Evolutionary conservation across 2,329 filamentous ascomycete genomes (phyloP).

Genomic region (Fusarium metavorans): DNA sequence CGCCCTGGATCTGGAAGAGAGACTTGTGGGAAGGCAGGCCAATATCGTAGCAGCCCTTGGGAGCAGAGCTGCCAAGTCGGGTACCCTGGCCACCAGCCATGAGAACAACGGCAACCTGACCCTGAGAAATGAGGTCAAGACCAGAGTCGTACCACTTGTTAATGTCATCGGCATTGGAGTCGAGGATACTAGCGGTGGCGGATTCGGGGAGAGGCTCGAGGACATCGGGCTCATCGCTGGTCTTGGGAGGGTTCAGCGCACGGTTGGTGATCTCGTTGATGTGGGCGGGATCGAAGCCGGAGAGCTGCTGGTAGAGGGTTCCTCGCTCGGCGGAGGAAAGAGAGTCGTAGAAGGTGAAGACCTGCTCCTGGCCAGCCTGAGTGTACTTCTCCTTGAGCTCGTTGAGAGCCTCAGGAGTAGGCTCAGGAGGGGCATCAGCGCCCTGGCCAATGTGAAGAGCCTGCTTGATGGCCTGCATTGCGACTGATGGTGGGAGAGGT

Average conservation of each 20-base stretch:
- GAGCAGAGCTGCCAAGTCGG: slow-evolving; percentile 90
- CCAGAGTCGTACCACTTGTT: slow-evolving; percentile 86
- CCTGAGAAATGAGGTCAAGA: slow-evolving; percentile 82
- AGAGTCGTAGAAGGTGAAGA: slow-evolving; percentile 85
- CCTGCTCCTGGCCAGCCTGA: slow-evolving; percentile 82
- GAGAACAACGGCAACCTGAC: slow-evolving; percentile 86
- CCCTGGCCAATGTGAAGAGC: slow-evolving; percentile 53
- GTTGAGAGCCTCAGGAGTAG: slow-evolving; percentile 74
- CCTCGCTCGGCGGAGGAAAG: slow-evolving; percentile 80
- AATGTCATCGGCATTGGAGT: slow-evolving; percentile 83
- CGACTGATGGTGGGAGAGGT: slow-evolving; percentile 34
- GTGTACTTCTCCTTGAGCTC: slow-evolving; percentile 79
- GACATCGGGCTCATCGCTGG: slow-evolving; percentile 64
- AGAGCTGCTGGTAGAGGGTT: slow-evolving; percentile 83
- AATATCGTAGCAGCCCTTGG: slow-evolving; percentile 98
- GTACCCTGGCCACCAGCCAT: slow-evolving; percentile 99
- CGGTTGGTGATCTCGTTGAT: slow-evolving; percentile 89
- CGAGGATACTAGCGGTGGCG: slow-evolving; percentile 90
- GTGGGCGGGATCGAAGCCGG: slow-evolving; percentile 82
- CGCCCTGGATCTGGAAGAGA: slow-evolving; percentile 96
- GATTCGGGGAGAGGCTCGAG: slow-evolving; percentile 91
- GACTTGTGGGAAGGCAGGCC: slow-evolving; percentile 93
- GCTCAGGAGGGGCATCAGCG: slow-evolving; percentile 56
- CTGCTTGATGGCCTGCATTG: slow-evolving; percentile 60
- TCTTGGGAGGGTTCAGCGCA: slow-evolving; percentile 81